These are phyloP conservation scores for Ascoidea asiatica DNA, from an alignment of 805 yeast species.

Conservation along the genomic window DNA sequence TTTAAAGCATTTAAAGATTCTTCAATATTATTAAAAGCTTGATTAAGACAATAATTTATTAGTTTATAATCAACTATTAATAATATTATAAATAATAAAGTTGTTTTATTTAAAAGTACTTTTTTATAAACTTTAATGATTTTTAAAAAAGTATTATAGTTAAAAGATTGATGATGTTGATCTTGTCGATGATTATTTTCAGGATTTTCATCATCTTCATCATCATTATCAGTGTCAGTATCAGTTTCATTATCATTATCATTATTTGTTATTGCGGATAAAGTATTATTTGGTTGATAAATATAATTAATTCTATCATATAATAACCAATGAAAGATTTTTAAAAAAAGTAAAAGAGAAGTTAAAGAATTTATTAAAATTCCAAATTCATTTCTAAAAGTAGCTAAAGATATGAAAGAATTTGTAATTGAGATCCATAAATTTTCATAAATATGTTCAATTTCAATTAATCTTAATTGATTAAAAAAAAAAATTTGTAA, in stretches of 20 bases:
- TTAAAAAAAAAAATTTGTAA: slow-evolving; percentile 55
- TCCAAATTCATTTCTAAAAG: slow-evolving; percentile 34
- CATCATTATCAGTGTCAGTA: no score
- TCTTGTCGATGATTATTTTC: no score
- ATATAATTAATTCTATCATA: slow-evolving; percentile 34
- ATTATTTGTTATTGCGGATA: slow-evolving; percentile 11
- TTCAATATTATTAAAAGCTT: slow-evolving; percentile 35
- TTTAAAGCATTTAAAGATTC: no score
- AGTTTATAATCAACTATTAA: slow-evolving; percentile 35
- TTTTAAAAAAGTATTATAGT: no score
- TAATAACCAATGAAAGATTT: slow-evolving; percentile 68
- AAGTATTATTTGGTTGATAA: slow-evolving; percentile 12
- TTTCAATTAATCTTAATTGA: slow-evolving; percentile 56
- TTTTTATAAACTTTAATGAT: slow-evolving; percentile 12
- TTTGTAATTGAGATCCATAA: slow-evolving; percentile 53
- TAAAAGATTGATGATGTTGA: no score
- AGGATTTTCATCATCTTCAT: no score
- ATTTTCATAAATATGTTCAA: slow-evolving; percentile 59
- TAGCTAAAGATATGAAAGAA: slow-evolving; percentile 41
- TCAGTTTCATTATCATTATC: slow-evolving; percentile 15
- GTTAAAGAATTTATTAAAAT: slow-evolving; percentile 27
- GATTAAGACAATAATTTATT: slow-evolving; percentile 25
- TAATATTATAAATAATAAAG: slow-evolving; percentile 19
- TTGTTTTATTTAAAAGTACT: slow-evolving; percentile 1
- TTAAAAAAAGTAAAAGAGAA: slow-evolving; percentile 32